Conservation (phyloP, 2,329 filamentous ascomycete species). For the Epicoccum nigrum region DNA sequence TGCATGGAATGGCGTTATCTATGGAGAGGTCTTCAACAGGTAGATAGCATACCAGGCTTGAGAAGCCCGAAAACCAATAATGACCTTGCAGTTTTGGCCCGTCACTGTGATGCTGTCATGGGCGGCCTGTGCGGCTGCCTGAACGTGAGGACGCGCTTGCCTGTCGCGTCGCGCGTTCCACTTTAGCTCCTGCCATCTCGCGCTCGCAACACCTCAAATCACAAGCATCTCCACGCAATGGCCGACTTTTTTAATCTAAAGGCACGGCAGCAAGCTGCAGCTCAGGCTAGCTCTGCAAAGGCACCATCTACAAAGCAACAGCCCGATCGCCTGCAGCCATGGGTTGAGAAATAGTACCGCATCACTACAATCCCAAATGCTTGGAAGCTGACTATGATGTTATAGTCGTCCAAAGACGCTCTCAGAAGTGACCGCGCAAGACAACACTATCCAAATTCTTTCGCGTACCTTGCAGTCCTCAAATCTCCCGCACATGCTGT, state of each 20-base stretch:
- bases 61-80: not conserved
- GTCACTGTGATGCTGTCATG: conserved; percentile 6
- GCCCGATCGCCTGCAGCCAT: conserved; percentile 76
- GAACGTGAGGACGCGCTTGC: conserved; percentile 41
- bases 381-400: conserved; percentile 18
- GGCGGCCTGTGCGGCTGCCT: conserved; percentile 23
- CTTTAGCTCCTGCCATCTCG: conserved; percentile 29
- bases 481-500: conserved; percentile 99
- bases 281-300: conserved; percentile 74
- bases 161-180: conserved; percentile 34
- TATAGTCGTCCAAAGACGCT: conserved; percentile 90
- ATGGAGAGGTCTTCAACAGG: not conserved
- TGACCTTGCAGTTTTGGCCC: not conserved
- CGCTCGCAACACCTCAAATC: conserved; percentile 17
- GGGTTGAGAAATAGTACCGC: conserved; percentile 97
- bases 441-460: conserved; percentile 93
- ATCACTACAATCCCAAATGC: not conserved
- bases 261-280: conserved; percentile 75
- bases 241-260: conserved; percentile 96
- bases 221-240: conserved; percentile 58
- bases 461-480: conserved; percentile 92
- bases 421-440: conserved; percentile 94
- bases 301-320: conserved; percentile 66
- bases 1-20: conserved; percentile 16
- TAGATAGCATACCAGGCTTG: conserved; percentile 14